These are phyloP conservation scores for Macadamia tetraphylla DNA, from an alignment of 164 flowering plant species.

Conservation along the genomic window DNA sequence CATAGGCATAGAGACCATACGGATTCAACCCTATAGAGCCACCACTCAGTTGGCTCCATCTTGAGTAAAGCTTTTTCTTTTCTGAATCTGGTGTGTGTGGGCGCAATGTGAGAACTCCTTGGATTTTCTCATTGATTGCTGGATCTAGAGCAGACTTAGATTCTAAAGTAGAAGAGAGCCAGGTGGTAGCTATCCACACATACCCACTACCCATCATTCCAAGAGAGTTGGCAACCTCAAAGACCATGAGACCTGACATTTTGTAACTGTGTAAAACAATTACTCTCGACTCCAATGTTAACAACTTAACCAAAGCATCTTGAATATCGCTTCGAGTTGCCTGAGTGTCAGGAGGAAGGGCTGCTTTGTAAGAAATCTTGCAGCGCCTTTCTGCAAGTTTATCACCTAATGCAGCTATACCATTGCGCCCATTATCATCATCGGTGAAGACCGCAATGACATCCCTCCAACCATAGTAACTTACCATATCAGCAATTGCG, in stretches of 20 bases:
- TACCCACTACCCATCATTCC: not conserved
- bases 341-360: conserved; percentile 18
- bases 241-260: not conserved
- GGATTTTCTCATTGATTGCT: not conserved
- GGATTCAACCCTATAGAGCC: conserved; percentile 19
- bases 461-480: conserved; percentile 18
- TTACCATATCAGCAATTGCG: conserved; percentile 18
- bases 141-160: not conserved
- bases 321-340: conserved; percentile 11
- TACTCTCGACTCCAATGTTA: not conserved
- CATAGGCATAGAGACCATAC: conserved; percentile 25
- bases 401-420: conserved; percentile 21
- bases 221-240: conserved; percentile 1
- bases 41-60: conserved; percentile 16
- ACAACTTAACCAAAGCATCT: not conserved
- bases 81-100: conserved; percentile 2
- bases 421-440: conserved; percentile 21
- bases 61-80: conserved; percentile 3
- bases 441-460: conserved; percentile 19
- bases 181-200: not conserved
- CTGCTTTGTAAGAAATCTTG: conserved; percentile 16
- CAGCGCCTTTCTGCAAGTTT: conserved; percentile 20
- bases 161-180: not conserved
- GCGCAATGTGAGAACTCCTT: not conserved
- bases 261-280: conserved; percentile 4